phyloP scores from a whole-genome alignment of 2,329 filamentous ascomycete genomes.

The Penicillium hordei region DNA sequence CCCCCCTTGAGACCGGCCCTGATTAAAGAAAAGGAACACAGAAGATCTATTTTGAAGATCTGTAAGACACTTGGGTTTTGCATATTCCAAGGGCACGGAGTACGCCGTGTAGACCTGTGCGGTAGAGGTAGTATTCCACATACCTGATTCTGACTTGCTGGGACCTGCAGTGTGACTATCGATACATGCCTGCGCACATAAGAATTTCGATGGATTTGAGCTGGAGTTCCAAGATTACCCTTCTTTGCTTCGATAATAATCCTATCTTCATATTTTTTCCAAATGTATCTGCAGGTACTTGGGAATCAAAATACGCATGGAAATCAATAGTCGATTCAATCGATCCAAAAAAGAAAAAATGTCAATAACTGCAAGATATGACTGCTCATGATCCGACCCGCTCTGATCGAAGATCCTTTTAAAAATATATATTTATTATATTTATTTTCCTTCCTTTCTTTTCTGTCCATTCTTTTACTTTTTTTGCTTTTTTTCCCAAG shows the following conservation, averaged over 20 bases:
- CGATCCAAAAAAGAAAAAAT: not conserved
- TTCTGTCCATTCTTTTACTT: not conserved
- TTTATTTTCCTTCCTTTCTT: not conserved
- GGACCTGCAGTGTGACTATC: constrained; percentile 9
- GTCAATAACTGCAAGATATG: constrained; percentile 14
- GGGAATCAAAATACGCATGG: not conserved
- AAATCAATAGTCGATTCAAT: constrained; percentile 13
- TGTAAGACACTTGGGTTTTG: not conserved
- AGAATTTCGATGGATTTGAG: not conserved
- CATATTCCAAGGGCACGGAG: not conserved
- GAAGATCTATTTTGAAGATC: not conserved
- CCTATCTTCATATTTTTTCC: not conserved
- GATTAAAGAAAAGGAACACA: not conserved
- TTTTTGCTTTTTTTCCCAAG: not conserved
- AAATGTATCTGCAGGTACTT: constrained; percentile 22
- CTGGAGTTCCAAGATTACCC: not conserved
- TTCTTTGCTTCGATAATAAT: not conserved
- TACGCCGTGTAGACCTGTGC: not conserved
- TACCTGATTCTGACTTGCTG: not conserved
- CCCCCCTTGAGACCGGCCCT: not conserved
- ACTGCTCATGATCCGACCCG: constrained; percentile 18
- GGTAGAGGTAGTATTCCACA: not conserved
- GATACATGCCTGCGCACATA: not conserved
- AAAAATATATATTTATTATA: no score
- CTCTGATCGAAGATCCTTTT: constrained; percentile 16